Evolutionary conservation across 1,139 yeast genomes (phyloP).

Genomic region (Yamadazyma epiphylla): DNA sequence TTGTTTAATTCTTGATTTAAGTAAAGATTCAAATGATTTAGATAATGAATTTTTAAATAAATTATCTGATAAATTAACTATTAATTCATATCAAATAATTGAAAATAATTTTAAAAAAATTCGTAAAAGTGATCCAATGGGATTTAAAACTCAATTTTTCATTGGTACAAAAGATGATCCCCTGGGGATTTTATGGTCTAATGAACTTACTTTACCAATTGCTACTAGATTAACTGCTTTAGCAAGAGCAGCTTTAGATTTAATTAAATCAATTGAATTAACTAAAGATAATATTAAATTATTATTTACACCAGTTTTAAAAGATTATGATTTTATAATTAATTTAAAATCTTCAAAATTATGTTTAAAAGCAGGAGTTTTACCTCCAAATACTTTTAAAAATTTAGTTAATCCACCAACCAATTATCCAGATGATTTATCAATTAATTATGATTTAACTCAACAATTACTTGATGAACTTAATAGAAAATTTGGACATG

Average conservation of each 20-base stretch:
- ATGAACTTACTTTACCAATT: constrained; percentile 66
- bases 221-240: constrained; percentile 86
- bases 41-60: constrained; percentile 19
- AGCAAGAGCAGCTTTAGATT: constrained; percentile 66
- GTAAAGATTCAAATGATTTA: constrained; percentile 6
- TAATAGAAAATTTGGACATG: constrained; percentile 51
- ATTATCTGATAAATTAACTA: constrained; percentile 61
- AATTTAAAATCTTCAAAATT: constrained; percentile 47
- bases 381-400: constrained; percentile 56
- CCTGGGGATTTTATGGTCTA: constrained; percentile 82
- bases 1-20: constrained; percentile 71
- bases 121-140: constrained; percentile 76
- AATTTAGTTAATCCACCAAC: constrained; percentile 48
- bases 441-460: constrained; percentile 52
- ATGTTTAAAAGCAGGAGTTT: constrained; percentile 50
- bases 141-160: constrained; percentile 74
- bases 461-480: constrained; percentile 53
- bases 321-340: constrained; percentile 80
- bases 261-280: constrained; percentile 45
- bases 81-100: constrained; percentile 59
- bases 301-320: constrained; percentile 74
- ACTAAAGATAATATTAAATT: constrained; percentile 46
- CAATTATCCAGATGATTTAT: constrained; percentile 43
- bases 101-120: constrained; percentile 61
- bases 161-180: constrained; percentile 80